Base-by-base conservation (phyloP, 768 basidiomycete species). In the Tulasnella sp. region DNA sequence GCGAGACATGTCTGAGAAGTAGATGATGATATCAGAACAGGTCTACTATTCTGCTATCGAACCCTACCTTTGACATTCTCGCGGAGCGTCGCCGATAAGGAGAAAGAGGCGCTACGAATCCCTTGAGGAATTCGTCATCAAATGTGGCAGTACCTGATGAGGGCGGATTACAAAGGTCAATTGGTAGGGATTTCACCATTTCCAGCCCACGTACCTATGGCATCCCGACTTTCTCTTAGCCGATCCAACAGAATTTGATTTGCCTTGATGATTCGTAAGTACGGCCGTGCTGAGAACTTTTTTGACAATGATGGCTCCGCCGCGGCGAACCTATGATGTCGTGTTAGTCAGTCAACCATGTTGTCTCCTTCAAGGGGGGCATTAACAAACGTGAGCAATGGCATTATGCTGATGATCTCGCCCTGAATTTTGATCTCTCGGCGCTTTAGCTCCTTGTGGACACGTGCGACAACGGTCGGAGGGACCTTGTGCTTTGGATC, bases 201-300 rank as follows among this genome's bases (percentile, higher is more conserved):
- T 48, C 44, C 18, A 36, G 40, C 2, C 6, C 21, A 6, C 56
- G 34, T 71, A 77, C 76, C 76, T 31, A 77, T 62, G 0, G 76
- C 76, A 36, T 52, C 76, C 19, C 76, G 76, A 73, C 68, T 58
- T 56, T 79, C 78, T 31, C 78, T 40, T 18, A 79, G 27, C 9
- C 78, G 34, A 44, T 82, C 83, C 31, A 84, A 74, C n/a, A 83
- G 81, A 38, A 82, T 77, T 78, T 84, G 84, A 68, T 82, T 83
- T 1, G 81, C 75, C 14, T 81, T 80, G 40, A 84, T 80, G 44
- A 84, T 77, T 19, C 74, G 71, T 12, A 73, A 27, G 1, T 79
- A 74, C 3, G 81, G 39, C 5, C 80, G 80, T 4, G 81, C 82
- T 21, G 80, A 78, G 80, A 84, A 84, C 18, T 82, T 81, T 10